Evolutionary conservation across 805 yeast species (phyloP).

Genomic region (Spathaspora passalidarum): DNA sequence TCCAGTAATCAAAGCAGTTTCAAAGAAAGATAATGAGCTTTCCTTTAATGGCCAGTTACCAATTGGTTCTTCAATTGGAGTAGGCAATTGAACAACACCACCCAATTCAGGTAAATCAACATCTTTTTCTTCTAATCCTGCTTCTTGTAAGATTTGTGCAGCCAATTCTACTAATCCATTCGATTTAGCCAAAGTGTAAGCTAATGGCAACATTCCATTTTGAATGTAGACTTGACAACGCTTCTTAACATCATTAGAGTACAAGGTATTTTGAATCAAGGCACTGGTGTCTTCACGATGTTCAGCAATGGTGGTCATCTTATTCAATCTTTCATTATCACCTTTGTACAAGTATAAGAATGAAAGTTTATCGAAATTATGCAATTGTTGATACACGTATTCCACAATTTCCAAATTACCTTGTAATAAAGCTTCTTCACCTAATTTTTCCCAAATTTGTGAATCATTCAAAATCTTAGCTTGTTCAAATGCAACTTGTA

Average conservation of each 20-base stretch:
- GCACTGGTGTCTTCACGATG: constrained; percentile 79
- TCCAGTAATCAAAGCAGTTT: constrained; percentile 71
- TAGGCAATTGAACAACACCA: constrained; percentile 40
- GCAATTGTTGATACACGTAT: constrained; percentile 82
- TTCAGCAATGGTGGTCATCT: constrained; percentile 88
- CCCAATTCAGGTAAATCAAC: constrained; percentile 60
- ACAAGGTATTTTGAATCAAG: constrained; percentile 78
- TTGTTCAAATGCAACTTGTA: constrained; percentile 82
- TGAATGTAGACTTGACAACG: constrained; percentile 72
- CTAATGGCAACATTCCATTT: constrained; percentile 82
- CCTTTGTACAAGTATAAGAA: constrained; percentile 86
- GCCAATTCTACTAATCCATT: constrained; percentile 80
- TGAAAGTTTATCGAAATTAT: constrained; percentile 82
- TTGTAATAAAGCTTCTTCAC: constrained; percentile 82
- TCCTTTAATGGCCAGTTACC: constrained; percentile 82
- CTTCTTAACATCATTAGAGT: constrained; percentile 68
- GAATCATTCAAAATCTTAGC: constrained; percentile 72
- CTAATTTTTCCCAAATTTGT: constrained; percentile 76
- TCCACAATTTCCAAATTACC: constrained; percentile 88
- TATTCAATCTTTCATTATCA: constrained; percentile 66
- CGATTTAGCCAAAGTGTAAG: constrained; percentile 88
- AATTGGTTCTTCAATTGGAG: constrained; percentile 44
- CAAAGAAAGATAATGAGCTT: constrained; percentile 75
- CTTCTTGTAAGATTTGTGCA: constrained; percentile 62
- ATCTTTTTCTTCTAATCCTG: constrained; percentile 62